Evolutionary conservation across 129 eudicot genomes (phyloP).

Genomic region (Silybum marianum): DNA sequence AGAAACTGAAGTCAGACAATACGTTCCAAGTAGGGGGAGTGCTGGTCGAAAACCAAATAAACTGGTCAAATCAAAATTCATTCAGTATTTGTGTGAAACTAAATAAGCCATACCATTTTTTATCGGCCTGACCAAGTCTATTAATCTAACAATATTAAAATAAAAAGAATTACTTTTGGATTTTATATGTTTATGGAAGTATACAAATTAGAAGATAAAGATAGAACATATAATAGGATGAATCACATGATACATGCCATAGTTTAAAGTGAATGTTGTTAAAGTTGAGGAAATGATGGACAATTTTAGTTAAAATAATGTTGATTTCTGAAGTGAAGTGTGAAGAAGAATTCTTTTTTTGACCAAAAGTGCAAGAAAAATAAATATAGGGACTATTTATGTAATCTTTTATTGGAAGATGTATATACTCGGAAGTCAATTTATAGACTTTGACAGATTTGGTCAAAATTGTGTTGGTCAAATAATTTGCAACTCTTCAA

Average conservation of each 20-base stretch:
- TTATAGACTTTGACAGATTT: neutral
- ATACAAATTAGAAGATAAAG: neutral
- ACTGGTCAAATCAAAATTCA: neutral
- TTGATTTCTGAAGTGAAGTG: neutral
- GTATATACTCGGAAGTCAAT: neutral
- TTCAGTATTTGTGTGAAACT: neutral
- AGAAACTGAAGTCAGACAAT: neutral
- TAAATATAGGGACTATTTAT: neutral
- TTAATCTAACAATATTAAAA: neutral
- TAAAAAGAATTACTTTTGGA: neutral
- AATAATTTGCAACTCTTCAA: neutral
- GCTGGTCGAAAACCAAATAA: neutral
- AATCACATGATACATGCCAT: constrained; percentile 3
- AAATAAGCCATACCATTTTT: neutral
- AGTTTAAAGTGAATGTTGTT: neutral
- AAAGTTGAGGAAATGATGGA: neutral
- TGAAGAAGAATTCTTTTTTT: neutral
- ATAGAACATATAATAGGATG: neutral
- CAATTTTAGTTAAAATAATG: neutral
- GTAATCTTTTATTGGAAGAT: neutral
- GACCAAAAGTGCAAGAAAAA: neutral
- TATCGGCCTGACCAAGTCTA: neutral
- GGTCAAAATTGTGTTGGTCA: constrained; percentile 15
- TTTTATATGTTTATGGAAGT: neutral
- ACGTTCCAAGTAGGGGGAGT: neutral